phyloP scores from a whole-genome alignment of 371 early-diverging fungal species.

The Syncephalastrum monosporum region DNA sequence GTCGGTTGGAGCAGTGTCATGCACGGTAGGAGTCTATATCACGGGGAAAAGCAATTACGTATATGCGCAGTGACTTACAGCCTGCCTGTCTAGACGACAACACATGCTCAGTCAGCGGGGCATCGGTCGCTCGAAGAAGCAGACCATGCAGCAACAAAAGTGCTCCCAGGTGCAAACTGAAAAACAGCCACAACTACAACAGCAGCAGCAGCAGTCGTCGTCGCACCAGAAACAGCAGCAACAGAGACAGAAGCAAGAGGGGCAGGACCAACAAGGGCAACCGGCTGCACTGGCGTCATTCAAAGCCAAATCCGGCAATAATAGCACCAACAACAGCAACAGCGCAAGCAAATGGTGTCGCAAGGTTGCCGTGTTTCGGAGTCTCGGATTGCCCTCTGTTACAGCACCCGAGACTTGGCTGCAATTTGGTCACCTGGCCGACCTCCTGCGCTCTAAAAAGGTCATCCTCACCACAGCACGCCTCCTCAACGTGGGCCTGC shows the following conservation, averaged over 20 bases:
- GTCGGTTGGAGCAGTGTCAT: slow-evolving; percentile 23
- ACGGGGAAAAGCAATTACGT: slow-evolving; percentile 9
- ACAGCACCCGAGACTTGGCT: slow-evolving; percentile 25
- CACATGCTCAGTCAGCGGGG: slow-evolving; percentile 17
- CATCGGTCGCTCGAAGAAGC: too few species aligned
- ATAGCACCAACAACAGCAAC: slow-evolving; percentile 10
- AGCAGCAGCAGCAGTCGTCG: slow-evolving; percentile 19
- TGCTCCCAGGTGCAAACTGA: not conserved
- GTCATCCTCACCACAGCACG: slow-evolving; percentile 35
- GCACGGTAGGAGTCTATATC: slow-evolving; percentile 17
- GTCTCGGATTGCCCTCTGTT: slow-evolving; percentile 30
- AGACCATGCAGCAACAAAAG: too few species aligned
- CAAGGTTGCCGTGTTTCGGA: slow-evolving; percentile 15
- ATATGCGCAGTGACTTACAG: slow-evolving; percentile 10
- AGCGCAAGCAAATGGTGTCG: slow-evolving; percentile 8
- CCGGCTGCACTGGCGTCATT: too few species aligned
- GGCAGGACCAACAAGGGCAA: too few species aligned
- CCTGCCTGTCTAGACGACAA: slow-evolving; percentile 11
- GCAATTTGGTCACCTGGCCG: slow-evolving; percentile 29
- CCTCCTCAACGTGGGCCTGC: slow-evolving; percentile 29
- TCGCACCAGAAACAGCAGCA: slow-evolving; percentile 11
- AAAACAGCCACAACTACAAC: not conserved
- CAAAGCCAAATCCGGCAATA: not conserved
- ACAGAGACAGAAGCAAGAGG: too few species aligned
- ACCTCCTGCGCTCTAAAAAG: slow-evolving; percentile 28